Percentiles rank a stretch among this genome's conserved stretches.
phyloP scores from a whole-genome alignment of 108 stramenopile genomes.

The Asterionellopsis glacialis region DNA sequence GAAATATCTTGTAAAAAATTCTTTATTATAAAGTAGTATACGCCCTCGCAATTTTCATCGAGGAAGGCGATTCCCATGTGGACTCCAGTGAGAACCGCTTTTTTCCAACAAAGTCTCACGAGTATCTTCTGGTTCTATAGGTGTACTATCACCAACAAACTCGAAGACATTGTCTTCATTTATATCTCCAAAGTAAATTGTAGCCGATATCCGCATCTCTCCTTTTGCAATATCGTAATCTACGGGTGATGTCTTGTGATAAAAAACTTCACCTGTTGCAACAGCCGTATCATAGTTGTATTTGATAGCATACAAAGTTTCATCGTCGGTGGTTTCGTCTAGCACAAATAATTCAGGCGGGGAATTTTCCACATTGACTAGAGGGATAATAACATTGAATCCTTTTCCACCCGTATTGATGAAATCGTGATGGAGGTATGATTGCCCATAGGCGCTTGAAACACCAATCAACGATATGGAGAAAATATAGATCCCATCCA shows the following conservation, averaged over 20 bases:
- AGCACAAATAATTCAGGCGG: constrained; percentile 49
- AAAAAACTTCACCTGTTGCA: constrained; percentile 20
- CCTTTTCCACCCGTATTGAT: constrained; percentile 43
- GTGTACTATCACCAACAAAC: neutral
- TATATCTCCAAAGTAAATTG: constrained; percentile 38
- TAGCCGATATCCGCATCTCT: constrained; percentile 56
- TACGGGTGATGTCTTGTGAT: constrained; percentile 32
- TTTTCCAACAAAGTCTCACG: too few relatives aligned
- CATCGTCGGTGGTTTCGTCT: constrained; percentile 23
- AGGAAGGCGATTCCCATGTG: too few relatives aligned
- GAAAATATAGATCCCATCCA: constrained; percentile 49
- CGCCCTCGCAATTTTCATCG: too few relatives aligned
- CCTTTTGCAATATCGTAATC: neutral
- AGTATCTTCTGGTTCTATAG: neutral
- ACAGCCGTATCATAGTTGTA: neutral
- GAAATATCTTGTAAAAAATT: too few relatives aligned
- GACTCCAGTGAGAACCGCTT: too few relatives aligned
- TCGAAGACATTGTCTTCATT: neutral
- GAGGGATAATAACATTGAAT: constrained; percentile 60
- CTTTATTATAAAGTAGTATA: too few relatives aligned
- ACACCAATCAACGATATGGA: constrained; percentile 59
- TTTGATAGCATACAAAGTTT: constrained; percentile 8
- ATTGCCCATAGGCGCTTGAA: constrained; percentile 27
- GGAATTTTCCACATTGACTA: constrained; percentile 34
- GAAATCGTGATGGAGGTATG: constrained; percentile 58